A percentile compares a stretch with the other conserved stretches of the same genome.
Evolutionary conservation across 768 basidiomycete genomes (phyloP).

Genomic region (Russula griseocarnosa): DNA sequence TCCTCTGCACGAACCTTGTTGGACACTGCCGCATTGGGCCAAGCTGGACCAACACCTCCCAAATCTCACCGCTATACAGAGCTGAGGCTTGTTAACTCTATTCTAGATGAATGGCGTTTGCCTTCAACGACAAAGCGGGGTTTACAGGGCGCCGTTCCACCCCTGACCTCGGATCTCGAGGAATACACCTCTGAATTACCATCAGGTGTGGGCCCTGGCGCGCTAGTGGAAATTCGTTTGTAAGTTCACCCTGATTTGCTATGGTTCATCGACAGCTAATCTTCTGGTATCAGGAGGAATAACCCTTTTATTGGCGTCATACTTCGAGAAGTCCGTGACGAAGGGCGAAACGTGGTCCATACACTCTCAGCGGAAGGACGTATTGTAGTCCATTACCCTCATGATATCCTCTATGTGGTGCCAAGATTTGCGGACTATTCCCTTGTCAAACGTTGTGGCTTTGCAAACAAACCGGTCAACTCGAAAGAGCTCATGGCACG

Average conservation of each 20-base stretch:
- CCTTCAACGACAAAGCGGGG: neutral
- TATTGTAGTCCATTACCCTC: conserved; percentile 9
- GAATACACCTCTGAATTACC: neutral
- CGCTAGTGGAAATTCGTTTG: conserved; percentile 35
- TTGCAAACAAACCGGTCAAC: conserved; percentile 31
- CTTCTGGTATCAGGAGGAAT: neutral
- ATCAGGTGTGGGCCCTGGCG: conserved; percentile 30
- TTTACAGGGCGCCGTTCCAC: neutral
- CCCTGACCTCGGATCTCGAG: neutral
- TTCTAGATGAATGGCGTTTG: conserved; percentile 9
- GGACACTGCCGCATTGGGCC: neutral
- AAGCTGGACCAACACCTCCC: neutral
- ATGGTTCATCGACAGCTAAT: neutral
- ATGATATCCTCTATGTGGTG: conserved; percentile 60
- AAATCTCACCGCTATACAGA: conserved; percentile 12
- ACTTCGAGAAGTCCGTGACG: conserved; percentile 9
- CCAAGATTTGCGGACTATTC: conserved; percentile 50
- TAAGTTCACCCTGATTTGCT: conserved; percentile 13
- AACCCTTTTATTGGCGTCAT: neutral
- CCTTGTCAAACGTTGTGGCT: conserved; percentile 49
- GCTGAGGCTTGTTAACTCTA: conserved; percentile 18
- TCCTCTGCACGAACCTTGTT: neutral
- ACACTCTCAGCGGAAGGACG: conserved; percentile 13
- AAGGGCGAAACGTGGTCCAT: conserved; percentile 18
- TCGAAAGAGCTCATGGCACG: conserved; percentile 52